phyloP scores from a whole-genome alignment of 371 early-diverging fungal genomes.

The Haplosporangium sp. region DNA sequence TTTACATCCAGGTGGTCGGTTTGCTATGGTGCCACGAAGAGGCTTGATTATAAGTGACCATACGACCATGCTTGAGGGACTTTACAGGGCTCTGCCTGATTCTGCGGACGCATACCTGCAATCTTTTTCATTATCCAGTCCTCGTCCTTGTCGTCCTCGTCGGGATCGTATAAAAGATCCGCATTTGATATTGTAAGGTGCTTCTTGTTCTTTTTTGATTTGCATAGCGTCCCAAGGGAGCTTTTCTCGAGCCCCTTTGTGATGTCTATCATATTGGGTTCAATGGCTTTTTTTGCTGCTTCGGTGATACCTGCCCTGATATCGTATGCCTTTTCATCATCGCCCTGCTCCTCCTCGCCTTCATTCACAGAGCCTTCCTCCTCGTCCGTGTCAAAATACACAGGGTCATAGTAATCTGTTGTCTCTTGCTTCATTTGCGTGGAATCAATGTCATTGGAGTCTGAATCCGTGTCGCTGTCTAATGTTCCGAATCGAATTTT shows the following conservation, averaged over 20 bases:
- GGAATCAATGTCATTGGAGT: conserved; percentile 20
- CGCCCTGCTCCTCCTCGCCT: conserved; percentile 36
- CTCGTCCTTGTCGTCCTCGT: conserved; percentile 66
- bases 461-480: conserved; percentile 19
- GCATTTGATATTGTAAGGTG: conserved; percentile 57
- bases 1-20: conserved; percentile 36
- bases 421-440: conserved; percentile 14
- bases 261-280: conserved; percentile 12
- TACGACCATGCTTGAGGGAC: not conserved
- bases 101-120: conserved; percentile 46
- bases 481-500: conserved; percentile 10
- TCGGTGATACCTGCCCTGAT: conserved; percentile 7
- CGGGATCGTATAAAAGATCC: conserved; percentile 70
- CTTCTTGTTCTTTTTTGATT: conserved; percentile 28
- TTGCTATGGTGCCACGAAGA: conserved; percentile 8
- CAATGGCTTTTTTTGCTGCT: conserved; percentile 1
- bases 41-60: not conserved
- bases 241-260: conserved; percentile 14
- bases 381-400: conserved; percentile 61
- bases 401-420: conserved; percentile 58
- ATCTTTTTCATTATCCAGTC: conserved; percentile 68
- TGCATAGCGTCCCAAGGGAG: conserved; percentile 5
- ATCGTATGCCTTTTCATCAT: conserved; percentile 24
- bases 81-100: not conserved
- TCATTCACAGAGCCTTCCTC: conserved; percentile 3